A percentile compares a stretch with the other conserved stretches of the same genome.
Evolutionary conservation across 192 early-diverging fungal genomes (phyloP).

Genomic region (Coemansia pectinata): DNA sequence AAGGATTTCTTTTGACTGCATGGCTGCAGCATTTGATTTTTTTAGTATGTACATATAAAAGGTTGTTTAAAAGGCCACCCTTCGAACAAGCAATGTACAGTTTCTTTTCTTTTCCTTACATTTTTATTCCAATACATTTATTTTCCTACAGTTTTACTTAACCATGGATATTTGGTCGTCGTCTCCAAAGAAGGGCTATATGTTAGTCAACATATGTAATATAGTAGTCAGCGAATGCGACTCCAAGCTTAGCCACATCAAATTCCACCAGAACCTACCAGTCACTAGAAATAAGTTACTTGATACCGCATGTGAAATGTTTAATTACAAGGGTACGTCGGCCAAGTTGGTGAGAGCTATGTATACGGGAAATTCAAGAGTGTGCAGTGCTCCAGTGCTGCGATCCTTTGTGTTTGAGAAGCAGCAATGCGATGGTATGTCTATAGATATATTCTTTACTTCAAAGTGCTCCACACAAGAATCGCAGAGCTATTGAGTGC

Average conservation of each 20-base stretch:
- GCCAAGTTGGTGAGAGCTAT: not conserved
- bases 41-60: not conserved
- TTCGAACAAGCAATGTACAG: not conserved
- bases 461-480: not conserved
- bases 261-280: not conserved
- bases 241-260: too few species aligned
- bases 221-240: too few species aligned
- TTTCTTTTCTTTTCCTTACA: not conserved
- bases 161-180: not conserved
- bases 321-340: not conserved
- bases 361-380: not conserved
- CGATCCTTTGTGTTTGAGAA: not conserved
- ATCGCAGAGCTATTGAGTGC: not conserved
- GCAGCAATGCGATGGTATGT: not conserved
- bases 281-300: not conserved
- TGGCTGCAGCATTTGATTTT: not conserved
- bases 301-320: not conserved
- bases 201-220: not conserved
- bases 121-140: not conserved
- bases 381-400: not conserved
- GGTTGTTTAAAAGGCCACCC: not conserved
- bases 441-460: not conserved
- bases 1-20: not conserved
- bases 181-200: not conserved
- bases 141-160: not conserved